Base-by-base conservation (phyloP, 371 early-diverging fungal species). In the Mortierella sp. region DNA sequence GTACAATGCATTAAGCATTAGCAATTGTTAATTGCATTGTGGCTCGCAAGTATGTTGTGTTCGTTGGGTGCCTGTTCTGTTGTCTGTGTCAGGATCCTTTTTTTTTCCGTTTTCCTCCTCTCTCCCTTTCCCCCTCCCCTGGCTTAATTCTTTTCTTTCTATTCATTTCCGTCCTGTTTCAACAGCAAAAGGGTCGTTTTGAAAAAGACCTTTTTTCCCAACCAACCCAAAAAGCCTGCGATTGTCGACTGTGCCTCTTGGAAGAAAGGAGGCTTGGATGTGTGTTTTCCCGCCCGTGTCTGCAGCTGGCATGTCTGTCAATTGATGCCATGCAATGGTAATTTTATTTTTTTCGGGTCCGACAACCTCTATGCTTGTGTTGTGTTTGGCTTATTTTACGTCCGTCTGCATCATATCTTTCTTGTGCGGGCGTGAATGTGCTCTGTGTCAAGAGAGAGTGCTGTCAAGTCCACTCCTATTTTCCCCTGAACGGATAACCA, bases 251-350 rank as follows among this genome's bases (percentile, higher is more conserved):
- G 4, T 44, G 24, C 24, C 44, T 41, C 39, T 65, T 24, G 29
- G 26, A 65, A 39, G 43, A 14, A 11, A 43, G 34, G 11, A 37
- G 9, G 13, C 22, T 26, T 3, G 39, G 8, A 48, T n/a, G 44
- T 41, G 24, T 16, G 24, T 68, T 50, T 68, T 68, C 61, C 61
- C 61, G 37, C 61, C 61, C 34, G 39, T 37, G 9, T 58, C 34
- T 58, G 50, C 34, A 19, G 58, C 58, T 29, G 26, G 26, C 29
- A 24, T 37, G 14, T 34, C 24, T 34, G 47, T 34, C n/a, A n/a
- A n/a, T n/a, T n/a, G n/a, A n/a, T n/a, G n/a, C n/a, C n/a, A n/a
- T n/a, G n/a, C n/a, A n/a, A n/a, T n/a, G n/a, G n/a, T n/a, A n/a
- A n/a, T 52, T 47, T 2, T 44, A 26, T 9, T 66, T 40, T n/a